Percentiles rank a stretch among this genome's conserved stretches.
These are phyloP conservation scores for Geopyxis carbonaria DNA, from an alignment of 495 filamentous ascomycete genomes.

Conservation along the genomic window DNA sequence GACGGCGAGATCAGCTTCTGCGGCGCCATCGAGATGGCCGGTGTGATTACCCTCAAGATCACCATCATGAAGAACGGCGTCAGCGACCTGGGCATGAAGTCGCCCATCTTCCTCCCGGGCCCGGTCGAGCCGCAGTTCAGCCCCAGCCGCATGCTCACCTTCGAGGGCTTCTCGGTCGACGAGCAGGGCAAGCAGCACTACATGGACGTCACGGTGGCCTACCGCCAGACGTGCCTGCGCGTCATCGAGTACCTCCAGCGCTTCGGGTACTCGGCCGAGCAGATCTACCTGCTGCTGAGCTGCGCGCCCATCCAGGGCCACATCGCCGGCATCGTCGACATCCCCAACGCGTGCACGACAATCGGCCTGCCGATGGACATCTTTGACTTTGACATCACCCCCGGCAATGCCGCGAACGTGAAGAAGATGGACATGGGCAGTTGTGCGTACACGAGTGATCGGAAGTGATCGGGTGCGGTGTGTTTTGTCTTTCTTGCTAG, in stretches of 20 bases:
- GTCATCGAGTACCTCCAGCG: slow-evolving; percentile 74
- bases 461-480: slow-evolving; percentile 5
- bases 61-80: slow-evolving; percentile 74
- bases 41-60: slow-evolving; percentile 82
- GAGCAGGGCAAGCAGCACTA: slow-evolving; percentile 85
- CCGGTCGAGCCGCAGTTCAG: slow-evolving; percentile 87
- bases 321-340: slow-evolving; percentile 46
- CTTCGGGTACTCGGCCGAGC: slow-evolving; percentile 71
- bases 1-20: slow-evolving; percentile 95
- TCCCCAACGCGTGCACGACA: slow-evolving; percentile 69
- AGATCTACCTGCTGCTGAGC: slow-evolving; percentile 75
- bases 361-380: slow-evolving; percentile 87
- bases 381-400: slow-evolving; percentile 84
- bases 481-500: too few relatives aligned
- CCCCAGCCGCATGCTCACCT: slow-evolving; percentile 70
- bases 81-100: slow-evolving; percentile 59
- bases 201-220: slow-evolving; percentile 82
- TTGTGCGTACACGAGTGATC: slow-evolving; percentile 40
- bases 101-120: slow-evolving; percentile 74
- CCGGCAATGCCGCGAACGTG: slow-evolving; percentile 36
- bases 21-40: slow-evolving; percentile 94
- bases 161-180: slow-evolving; percentile 91
- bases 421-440: slow-evolving; percentile 54
- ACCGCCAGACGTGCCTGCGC: slow-evolving; percentile 67
- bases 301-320: slow-evolving; percentile 87